These are phyloP conservation scores for Tolypocladium cylindrosporum DNA, from an alignment of 2,329 filamentous ascomycete genomes.

Conservation along the genomic window DNA sequence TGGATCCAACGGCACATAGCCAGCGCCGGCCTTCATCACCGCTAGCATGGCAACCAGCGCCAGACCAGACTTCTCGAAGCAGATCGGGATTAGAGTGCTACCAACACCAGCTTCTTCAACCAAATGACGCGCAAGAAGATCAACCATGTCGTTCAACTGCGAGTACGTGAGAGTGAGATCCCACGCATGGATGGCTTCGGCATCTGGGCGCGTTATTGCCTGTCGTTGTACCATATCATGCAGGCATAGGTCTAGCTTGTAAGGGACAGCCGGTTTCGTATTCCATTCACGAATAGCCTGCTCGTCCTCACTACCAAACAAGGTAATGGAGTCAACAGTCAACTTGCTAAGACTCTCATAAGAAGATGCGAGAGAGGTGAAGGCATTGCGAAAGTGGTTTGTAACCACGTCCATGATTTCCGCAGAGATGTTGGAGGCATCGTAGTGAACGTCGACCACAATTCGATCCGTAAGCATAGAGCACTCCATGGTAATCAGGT, in stretches of 20 bases:
- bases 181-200: background rate
- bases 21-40: conserved; percentile 3
- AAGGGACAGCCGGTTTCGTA: background rate
- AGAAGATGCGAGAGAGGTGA: background rate
- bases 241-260: background rate
- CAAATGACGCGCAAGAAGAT: background rate
- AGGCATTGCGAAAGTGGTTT: background rate
- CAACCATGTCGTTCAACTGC: background rate
- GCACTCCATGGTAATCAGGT: conserved; percentile 1
- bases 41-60: conserved; percentile 2
- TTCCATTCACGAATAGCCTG: background rate
- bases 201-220: background rate
- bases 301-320: background rate
- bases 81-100: conserved; percentile 1
- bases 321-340: background rate
- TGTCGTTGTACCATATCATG: background rate
- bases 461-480: background rate
- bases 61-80: conserved; percentile 6
- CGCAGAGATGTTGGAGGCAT: background rate
- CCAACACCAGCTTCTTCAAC: background rate
- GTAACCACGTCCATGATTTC: background rate
- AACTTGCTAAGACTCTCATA: background rate
- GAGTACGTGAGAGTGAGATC: background rate
- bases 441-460: background rate
- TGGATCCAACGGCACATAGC: conserved; percentile 8